phyloP scores from a whole-genome alignment of 2,329 filamentous ascomycete genomes.

The Sordariomycetes sp. region DNA sequence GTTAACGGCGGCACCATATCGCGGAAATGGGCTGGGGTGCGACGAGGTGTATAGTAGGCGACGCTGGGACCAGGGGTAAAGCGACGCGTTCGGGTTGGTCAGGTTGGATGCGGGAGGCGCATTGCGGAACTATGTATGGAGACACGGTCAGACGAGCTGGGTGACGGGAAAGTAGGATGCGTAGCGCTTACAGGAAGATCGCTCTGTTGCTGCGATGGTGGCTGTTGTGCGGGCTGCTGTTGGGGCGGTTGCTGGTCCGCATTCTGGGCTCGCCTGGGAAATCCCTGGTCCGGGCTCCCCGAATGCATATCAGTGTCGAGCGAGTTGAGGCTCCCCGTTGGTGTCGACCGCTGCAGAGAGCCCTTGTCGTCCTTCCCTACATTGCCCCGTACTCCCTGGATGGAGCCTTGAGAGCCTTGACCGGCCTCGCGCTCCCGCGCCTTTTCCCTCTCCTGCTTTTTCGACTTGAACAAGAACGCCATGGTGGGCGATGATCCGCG shows the following conservation, averaged over 20 bases:
- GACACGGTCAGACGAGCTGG: conserved; percentile 4
- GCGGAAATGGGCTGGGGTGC: conserved; percentile 79
- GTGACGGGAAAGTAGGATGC: conserved; percentile 1
- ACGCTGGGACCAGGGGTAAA: conserved; percentile 94
- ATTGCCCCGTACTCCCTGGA: conserved; percentile 2
- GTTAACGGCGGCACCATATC: conserved; percentile 96
- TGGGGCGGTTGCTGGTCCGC: conserved; percentile 35
- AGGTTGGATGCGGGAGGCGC: conserved; percentile 24
- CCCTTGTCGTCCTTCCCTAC: conserved; percentile 41
- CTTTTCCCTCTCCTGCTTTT: conserved; percentile 57
- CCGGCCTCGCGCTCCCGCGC: conserved; percentile 14
- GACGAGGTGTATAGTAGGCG: conserved; percentile 76
- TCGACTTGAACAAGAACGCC: conserved; percentile 77
- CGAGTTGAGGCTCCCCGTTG: conserved; percentile 69
- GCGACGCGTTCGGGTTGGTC: conserved; percentile 57
- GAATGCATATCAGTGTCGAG: conserved; percentile 47
- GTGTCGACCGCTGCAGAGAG: conserved; percentile 50
- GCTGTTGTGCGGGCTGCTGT: conserved; percentile 16
- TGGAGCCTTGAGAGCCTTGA: conserved; percentile 8
- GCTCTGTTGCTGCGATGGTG: conserved; percentile 13
- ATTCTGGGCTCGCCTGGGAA: conserved; percentile 41
- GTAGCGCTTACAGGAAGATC: conserved; percentile 29
- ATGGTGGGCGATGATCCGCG: conserved; percentile 29
- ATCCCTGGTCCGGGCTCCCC: conserved; percentile 55
- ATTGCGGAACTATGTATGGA: conserved; percentile 39